phyloP scores from a whole-genome alignment of 2,329 filamentous ascomycete genomes.

The Tympanopsis confertula region DNA sequence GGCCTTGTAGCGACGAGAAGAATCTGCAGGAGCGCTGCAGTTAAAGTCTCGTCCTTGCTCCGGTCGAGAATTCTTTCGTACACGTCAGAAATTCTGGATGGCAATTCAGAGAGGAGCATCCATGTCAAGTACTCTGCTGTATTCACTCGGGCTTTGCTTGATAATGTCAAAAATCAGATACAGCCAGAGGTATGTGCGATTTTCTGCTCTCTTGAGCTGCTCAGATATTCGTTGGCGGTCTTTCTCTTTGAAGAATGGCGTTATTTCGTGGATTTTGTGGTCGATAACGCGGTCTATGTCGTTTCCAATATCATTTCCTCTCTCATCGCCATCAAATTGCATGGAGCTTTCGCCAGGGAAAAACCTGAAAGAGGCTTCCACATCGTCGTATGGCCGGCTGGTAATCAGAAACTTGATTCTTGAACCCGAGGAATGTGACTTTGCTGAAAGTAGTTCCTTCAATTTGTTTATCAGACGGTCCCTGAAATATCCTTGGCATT shows the following conservation, averaged over 20 bases:
- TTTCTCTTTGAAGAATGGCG: constrained; percentile 6
- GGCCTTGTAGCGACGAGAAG: not conserved
- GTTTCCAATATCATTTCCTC: constrained; percentile 11
- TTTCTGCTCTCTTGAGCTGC: constrained; percentile 13
- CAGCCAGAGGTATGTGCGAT: constrained; percentile 28
- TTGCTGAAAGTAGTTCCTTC: constrained; percentile 2
- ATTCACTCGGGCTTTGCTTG: constrained; percentile 5
- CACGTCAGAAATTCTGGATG: constrained; percentile 9
- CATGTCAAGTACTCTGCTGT: constrained; percentile 4
- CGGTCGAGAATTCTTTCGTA: constrained; percentile 12
- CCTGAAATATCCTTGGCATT: constrained; percentile 11
- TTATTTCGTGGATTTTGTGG: constrained; percentile 7
- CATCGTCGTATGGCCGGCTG: constrained; percentile 14
- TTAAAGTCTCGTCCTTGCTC: constrained; percentile 3
- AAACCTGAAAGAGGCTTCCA: constrained; percentile 8
- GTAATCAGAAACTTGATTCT: constrained; percentile 19
- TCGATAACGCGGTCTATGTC: constrained; percentile 20
- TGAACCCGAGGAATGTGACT: not conserved
- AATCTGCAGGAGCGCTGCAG: constrained; percentile 5
- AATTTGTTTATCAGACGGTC: constrained; percentile 7
- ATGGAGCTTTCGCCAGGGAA: constrained; percentile 7
- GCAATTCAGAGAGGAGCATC: constrained; percentile 6
- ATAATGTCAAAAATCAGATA: constrained; percentile 18
- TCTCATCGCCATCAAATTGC: constrained; percentile 13
- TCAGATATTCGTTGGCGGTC: constrained; percentile 9